Base-by-base conservation (phyloP, 768 basidiomycete species). In the Candolleomyces aberdarensis region DNA sequence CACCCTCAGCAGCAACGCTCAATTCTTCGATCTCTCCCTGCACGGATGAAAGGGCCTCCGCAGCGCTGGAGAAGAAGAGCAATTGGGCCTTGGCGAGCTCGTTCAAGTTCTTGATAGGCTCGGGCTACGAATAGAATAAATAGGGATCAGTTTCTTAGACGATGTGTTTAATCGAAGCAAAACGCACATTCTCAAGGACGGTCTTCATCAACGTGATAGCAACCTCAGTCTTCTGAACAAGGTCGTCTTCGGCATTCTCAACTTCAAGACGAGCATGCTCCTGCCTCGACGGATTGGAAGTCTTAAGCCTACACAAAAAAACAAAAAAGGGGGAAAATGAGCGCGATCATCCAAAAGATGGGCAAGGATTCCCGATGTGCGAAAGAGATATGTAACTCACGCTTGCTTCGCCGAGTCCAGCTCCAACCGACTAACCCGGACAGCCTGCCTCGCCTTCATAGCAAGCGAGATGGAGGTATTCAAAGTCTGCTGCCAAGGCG, bases 151-250 rank as follows among this genome's bases (percentile, higher is more conserved):
- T 46, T 54, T 36, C 15, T 47, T 22, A 11, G 60, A 54, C 39
- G 62, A 49, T 39, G 65, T 32, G 50, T 9, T 44, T 46, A 58
- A 50, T n/a, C n/a, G 7, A 26, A 13, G 40, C 29, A 55, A n/a
- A 3, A 80, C 91, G 58, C 64, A 97, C 96, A 75, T 98, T 98
- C 68, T 98, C 96, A 43, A 99, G 82, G 15, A 98, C 96, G n/a
- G 92, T 90, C 81, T 96, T 96, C 95, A 97, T 96, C 48, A 94
- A 83, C 2, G 91, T 92, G 67, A 97, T 97, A 0, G 96, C 96
- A 32, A 96, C 91, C 74, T 99, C 97, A 22, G 97, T 99, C 81
- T 94, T 94, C 72, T 96, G 95, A 5, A 98, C 97, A 36, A 98
- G 85, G 74, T 96, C 94, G 72, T 99, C 97, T 67, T 94, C 92